Evolutionary conservation across 257 asterid species (phyloP).

Genomic region (Fraxinus pennsylvanica): DNA sequence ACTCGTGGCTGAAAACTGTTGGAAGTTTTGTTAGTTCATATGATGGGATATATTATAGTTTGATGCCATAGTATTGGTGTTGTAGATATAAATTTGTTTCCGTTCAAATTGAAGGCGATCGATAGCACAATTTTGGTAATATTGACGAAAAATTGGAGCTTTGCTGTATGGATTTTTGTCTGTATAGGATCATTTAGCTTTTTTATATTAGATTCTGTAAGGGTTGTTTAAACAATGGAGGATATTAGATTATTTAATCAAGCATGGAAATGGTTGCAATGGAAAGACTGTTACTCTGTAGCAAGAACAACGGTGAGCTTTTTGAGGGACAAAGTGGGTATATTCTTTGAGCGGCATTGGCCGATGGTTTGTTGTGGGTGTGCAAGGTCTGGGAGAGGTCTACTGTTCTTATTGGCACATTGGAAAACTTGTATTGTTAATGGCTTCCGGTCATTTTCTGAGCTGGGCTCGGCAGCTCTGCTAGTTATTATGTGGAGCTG

Average conservation of each 20-base stretch:
- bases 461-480: slow-evolving; percentile 88
- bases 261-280: slow-evolving; percentile 88
- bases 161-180: slow-evolving; percentile 19
- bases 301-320: slow-evolving; percentile 53
- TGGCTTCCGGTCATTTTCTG: slow-evolving; percentile 69
- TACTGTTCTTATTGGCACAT: slow-evolving; percentile 56
- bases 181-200: slow-evolving; percentile 22
- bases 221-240: slow-evolving; percentile 62
- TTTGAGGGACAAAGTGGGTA: slow-evolving; percentile 69
- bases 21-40: slow-evolving; percentile 24
- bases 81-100: slow-evolving; percentile 33
- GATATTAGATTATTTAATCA: slow-evolving; percentile 93
- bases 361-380: slow-evolving; percentile 88
- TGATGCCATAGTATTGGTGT: slow-evolving; percentile 23
- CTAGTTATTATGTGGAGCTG: slow-evolving; percentile 96
- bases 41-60: slow-evolving; percentile 32
- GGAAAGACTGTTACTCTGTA: slow-evolving; percentile 72
- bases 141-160: slow-evolving; percentile 21
- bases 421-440: slow-evolving; percentile 76
- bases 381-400: slow-evolving; percentile 52
- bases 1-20: slow-evolving; percentile 16
- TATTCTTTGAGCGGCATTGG: slow-evolving; percentile 86
- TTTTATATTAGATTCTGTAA: slow-evolving; percentile 19
- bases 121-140: slow-evolving; percentile 22
- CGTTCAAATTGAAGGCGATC: slow-evolving; percentile 27